Base-by-base conservation (phyloP, 2,329 filamentous ascomycete genomes). In the Beauveria sp. region DNA sequence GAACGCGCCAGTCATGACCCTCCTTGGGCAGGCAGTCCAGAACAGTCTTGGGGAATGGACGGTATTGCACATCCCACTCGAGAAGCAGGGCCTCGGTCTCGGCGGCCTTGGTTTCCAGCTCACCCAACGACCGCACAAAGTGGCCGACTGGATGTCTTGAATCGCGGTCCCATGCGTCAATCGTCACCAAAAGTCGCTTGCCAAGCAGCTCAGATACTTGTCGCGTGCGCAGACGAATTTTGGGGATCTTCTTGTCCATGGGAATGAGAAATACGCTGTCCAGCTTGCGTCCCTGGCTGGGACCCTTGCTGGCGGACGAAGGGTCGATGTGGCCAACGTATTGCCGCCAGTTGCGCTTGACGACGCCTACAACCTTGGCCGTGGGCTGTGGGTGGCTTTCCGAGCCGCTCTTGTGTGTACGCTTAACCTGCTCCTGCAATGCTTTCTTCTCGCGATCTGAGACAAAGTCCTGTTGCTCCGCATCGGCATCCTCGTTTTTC, bases 181-280 rank as follows among this genome's bases (percentile, higher is more conserved):
- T 96, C 0, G 92, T 93, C 48, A 97, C 91, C 12, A 99, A 76
- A 55, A 99, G 87, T 62, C 96, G 88, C 79, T 98, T 95, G 5
- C 95, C 95, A 31, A 97, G 76, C 4, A 99, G 83, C 69, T 96
- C 91, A 18, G 87, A 86, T 26, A 92, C 93, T 75, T 98, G 95
- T 57, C 95, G 84, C 12, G 95, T 98, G 56, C 93, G 88, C 60
- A 99, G 86, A 51, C 92, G 86, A 69, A 99, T 97, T 78, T 98
- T 99, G 2, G 95, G 95, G 24, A 99, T 90, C 69, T 91, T 89
- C 80, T 96, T 98, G 75, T 99, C 93, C 93, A 99, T 98, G 4
- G 95, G 93, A 54, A 98, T 87, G 20, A 99, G 82, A 75, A 99
- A 99, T 16, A 99, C 92, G 18, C 86, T 96, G 72, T 97, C 92